Conservation (phyloP, 345 rosid genomes). For the Ricinus communis region DNA sequence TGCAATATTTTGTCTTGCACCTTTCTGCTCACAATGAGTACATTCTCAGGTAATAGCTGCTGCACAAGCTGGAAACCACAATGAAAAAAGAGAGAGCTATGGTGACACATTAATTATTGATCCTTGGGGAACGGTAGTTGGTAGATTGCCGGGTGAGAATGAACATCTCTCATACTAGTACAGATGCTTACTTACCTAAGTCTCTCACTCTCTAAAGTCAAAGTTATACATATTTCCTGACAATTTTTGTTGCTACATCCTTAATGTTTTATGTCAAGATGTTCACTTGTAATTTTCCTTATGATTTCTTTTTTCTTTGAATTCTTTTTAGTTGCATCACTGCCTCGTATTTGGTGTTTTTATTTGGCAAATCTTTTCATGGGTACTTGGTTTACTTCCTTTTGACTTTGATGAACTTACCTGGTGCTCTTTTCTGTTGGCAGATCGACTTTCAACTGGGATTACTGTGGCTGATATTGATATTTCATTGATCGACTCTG, state of each 20-base stretch:
- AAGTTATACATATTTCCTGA: neutral
- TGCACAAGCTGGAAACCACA: constrained; percentile 89
- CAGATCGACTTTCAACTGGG: constrained; percentile 79
- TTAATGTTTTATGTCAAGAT: neutral
- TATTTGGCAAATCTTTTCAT: neutral
- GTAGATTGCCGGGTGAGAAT: constrained; percentile 71
- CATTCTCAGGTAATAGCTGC: constrained; percentile 72
- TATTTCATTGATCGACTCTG: constrained; percentile 73
- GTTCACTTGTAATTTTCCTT: neutral
- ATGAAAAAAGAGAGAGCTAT: constrained; percentile 75
- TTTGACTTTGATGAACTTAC: neutral
- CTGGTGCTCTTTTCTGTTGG: constrained; percentile 14
- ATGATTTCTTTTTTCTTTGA: neutral
- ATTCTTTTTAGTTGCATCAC: neutral
- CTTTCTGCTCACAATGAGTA: constrained; percentile 4
- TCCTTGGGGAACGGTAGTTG: constrained; percentile 87
- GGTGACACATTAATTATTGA: constrained; percentile 86
- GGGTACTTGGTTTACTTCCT: neutral
- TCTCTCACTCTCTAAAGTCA: neutral
- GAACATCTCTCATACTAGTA: neutral
- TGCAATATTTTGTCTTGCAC: neutral
- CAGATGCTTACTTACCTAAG: neutral
- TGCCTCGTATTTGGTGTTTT: neutral
- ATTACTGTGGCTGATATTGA: constrained; percentile 81
- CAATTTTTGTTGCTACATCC: neutral